Percentiles rank a stretch among this genome's conserved stretches.
These are phyloP conservation scores for Elaphomyces granulatus DNA, from an alignment of 495 filamentous ascomycete species.

Conservation along the genomic window DNA sequence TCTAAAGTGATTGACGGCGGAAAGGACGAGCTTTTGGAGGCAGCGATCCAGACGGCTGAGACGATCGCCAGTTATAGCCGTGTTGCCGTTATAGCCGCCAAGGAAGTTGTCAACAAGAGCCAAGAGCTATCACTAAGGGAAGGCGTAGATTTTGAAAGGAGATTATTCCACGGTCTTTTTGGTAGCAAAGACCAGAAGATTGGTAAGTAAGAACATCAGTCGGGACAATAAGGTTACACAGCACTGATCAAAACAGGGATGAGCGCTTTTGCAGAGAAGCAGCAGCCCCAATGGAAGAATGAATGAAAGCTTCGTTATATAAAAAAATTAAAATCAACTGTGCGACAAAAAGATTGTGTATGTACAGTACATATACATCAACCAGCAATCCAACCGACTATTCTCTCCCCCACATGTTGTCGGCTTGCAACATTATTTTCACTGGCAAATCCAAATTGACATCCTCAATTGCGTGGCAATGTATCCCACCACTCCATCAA, in stretches of 20 bases:
- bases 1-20: slow-evolving; percentile 65
- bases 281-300: slow-evolving; percentile 81
- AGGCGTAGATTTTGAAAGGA: slow-evolving; percentile 85
- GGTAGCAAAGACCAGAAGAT: slow-evolving; percentile 94
- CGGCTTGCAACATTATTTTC: no score
- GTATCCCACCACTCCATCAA: no score
- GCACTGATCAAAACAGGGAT: slow-evolving; percentile 40
- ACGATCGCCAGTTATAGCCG: slow-evolving; percentile 69
- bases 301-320: no score
- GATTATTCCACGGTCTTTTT: slow-evolving; percentile 86
- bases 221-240: not conserved
- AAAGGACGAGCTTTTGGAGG: slow-evolving; percentile 63
- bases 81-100: slow-evolving; percentile 76
- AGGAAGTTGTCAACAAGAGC: slow-evolving; percentile 97
- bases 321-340: no score
- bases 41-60: slow-evolving; percentile 66
- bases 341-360: no score
- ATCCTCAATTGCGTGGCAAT: no score
- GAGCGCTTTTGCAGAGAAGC: slow-evolving; percentile 89
- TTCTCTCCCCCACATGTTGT: no score
- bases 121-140: slow-evolving; percentile 76
- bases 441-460: no score
- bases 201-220: no score
- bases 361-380: no score
- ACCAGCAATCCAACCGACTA: no score